phyloP scores from a whole-genome alignment of 345 rosid genomes.

The Raphanus sativus region DNA sequence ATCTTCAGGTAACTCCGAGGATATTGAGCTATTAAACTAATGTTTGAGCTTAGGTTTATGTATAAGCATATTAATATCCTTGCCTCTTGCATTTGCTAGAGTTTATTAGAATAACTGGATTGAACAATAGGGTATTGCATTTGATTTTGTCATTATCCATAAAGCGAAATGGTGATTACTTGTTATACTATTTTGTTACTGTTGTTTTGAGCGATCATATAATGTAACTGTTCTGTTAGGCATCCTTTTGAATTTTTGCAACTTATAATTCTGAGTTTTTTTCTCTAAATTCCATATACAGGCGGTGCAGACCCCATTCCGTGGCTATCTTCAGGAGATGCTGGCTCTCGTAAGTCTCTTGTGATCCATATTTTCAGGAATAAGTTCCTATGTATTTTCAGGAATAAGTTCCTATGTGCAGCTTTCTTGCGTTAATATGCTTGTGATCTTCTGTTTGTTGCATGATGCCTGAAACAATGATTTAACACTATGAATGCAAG shows the following conservation, averaged over 20 bases:
- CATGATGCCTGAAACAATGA: background rate
- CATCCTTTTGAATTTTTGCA: background rate
- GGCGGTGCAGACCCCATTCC: conserved; percentile 91
- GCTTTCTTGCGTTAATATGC: background rate
- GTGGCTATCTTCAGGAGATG: conserved; percentile 88
- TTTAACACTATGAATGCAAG: background rate
- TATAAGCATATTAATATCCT: no score
- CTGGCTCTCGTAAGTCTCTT: conserved; percentile 73
- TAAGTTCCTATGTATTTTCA: no score
- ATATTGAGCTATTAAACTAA: no score
- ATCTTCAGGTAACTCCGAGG: conserved; percentile 60
- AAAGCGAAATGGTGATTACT: background rate
- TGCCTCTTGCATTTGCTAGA: no score
- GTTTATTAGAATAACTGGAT: no score
- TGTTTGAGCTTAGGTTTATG: background rate
- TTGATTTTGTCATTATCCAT: background rate
- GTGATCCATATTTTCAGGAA: background rate
- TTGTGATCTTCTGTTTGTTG: background rate
- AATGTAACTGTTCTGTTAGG: background rate
- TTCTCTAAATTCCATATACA: conserved; percentile 21
- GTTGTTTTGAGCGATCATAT: background rate
- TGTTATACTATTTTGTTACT: background rate
- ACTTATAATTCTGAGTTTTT: background rate
- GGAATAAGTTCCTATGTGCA: background rate
- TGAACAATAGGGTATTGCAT: no score